These are phyloP conservation scores for Globisporangium heterothallicum DNA, from an alignment of 352 stramenopile species.

Conservation along the genomic window DNA sequence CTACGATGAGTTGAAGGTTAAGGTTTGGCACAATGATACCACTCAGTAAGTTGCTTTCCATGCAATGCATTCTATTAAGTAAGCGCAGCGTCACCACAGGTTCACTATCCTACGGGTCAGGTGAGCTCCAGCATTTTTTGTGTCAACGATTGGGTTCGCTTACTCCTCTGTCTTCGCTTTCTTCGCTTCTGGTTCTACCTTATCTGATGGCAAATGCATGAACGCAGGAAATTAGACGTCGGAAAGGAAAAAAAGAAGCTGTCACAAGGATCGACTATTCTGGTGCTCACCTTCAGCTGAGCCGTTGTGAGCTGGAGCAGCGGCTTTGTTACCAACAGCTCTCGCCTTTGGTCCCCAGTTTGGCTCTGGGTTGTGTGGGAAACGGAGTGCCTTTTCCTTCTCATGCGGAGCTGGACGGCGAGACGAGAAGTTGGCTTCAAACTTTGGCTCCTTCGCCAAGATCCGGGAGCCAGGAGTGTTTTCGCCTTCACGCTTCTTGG, in stretches of 20 bases:
- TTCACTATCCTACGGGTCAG: neutral
- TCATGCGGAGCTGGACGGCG: conserved; percentile 55
- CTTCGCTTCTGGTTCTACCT: conserved; percentile 64
- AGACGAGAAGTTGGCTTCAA: conserved; percentile 83
- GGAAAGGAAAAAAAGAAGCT: conserved; percentile 7
- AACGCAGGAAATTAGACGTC: conserved; percentile 14
- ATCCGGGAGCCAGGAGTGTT: conserved; percentile 82
- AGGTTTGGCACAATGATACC: conserved; percentile 61
- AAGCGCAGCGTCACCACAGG: conserved; percentile 8
- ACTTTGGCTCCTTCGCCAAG: conserved; percentile 74
- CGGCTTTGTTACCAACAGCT: conserved; percentile 64
- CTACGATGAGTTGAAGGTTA: conserved; percentile 82
- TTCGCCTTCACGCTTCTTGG: conserved; percentile 81
- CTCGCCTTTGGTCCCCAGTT: conserved; percentile 96
- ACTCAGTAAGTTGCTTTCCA: conserved; percentile 3
- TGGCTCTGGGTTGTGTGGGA: conserved; percentile 92
- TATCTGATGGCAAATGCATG: conserved; percentile 20
- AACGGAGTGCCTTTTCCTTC: conserved; percentile 91
- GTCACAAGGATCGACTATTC: neutral
- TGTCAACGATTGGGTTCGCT: conserved; percentile 6
- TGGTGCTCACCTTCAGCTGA: conserved; percentile 15
- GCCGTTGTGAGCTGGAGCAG: conserved; percentile 14
- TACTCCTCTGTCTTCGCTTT: conserved; percentile 67
- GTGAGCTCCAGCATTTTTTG: conserved; percentile 9
- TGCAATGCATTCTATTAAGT: conserved; percentile 27